Percentiles rank a stretch among this genome's conserved stretches.
phyloP scores from a whole-genome alignment of 768 basidiomycete genomes.

The Macrolepiota fuliginosa region DNA sequence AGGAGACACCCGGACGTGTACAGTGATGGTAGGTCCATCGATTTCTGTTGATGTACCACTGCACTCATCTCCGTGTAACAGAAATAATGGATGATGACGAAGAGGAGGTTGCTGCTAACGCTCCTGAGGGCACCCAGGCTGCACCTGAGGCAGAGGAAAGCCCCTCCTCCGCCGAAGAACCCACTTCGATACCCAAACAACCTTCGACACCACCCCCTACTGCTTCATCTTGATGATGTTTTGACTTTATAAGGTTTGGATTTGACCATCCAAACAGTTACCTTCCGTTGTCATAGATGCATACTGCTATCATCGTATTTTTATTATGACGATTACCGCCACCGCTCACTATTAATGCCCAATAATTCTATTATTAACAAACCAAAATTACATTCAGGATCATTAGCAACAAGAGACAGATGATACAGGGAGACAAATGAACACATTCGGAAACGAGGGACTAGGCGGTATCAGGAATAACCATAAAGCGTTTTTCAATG shows the following conservation, averaged over 20 bases:
- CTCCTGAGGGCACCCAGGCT: neutral
- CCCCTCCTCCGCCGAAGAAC: neutral
- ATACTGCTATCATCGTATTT: neutral
- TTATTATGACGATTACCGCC: slow-evolving; percentile 6
- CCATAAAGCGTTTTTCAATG: slow-evolving; percentile 65
- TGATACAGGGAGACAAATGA: slow-evolving; percentile 11
- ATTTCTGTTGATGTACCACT: neutral
- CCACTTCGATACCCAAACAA: neutral
- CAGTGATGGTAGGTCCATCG: slow-evolving; percentile 69
- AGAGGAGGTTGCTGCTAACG: slow-evolving; percentile 32
- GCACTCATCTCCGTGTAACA: slow-evolving; percentile 22
- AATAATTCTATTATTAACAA: slow-evolving; percentile 17
- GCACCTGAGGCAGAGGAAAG: slow-evolving; percentile 14
- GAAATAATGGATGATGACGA: slow-evolving; percentile 74
- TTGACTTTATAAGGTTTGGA: neutral
- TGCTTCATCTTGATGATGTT: neutral
- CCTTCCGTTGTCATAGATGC: neutral
- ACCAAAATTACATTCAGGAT: slow-evolving; percentile 11
- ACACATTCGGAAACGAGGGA: slow-evolving; percentile 17
- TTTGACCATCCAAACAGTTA: neutral
- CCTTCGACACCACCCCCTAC: neutral
- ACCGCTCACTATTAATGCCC: slow-evolving; percentile 1
- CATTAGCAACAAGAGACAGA: slow-evolving; percentile 1
- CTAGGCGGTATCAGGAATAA: slow-evolving; percentile 14
- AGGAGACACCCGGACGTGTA: slow-evolving; percentile 95